phyloP scores from a whole-genome alignment of 352 stramenopile genomes.

The Phytophthora ramorum region DNA sequence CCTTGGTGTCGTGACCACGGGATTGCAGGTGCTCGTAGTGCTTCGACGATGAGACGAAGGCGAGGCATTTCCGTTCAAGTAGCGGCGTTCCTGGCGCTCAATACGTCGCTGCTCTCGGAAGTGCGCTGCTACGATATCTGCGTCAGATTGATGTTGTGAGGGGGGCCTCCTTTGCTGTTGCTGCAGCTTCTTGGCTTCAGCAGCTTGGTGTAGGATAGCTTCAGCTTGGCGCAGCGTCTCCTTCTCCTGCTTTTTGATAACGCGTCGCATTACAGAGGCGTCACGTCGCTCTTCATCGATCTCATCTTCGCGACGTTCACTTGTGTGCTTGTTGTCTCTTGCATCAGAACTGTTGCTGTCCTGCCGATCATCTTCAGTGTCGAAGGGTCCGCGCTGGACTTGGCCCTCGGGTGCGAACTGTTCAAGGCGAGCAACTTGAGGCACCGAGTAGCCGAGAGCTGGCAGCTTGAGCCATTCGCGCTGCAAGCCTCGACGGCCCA shows the following conservation, averaged over 20 bases:
- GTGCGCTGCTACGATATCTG: conserved; percentile 45
- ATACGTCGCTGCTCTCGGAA: conserved; percentile 52
- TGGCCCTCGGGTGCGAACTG: conserved; percentile 43
- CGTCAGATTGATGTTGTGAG: conserved; percentile 24
- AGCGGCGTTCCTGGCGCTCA: conserved; percentile 49
- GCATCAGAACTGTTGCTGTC: not conserved
- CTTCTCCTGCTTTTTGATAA: conserved; percentile 54
- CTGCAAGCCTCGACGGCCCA: conserved; percentile 27
- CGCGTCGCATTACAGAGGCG: conserved; percentile 23
- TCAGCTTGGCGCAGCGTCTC: conserved; percentile 62
- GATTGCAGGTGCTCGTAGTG: not conserved
- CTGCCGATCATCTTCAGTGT: not conserved
- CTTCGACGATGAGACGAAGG: conserved; percentile 8
- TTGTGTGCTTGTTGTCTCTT: conserved; percentile 1
- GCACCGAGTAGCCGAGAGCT: conserved; percentile 22
- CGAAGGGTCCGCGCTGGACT: conserved; percentile 10
- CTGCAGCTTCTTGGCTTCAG: conserved; percentile 24
- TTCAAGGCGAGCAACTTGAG: conserved; percentile 41
- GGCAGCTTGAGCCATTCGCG: conserved; percentile 33
- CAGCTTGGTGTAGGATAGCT: conserved; percentile 36
- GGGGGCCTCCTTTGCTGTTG: conserved; percentile 10
- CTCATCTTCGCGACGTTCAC: conserved; percentile 23
- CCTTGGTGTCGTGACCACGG: not conserved
- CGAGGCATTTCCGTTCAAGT: conserved; percentile 31
- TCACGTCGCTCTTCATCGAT: conserved; percentile 24